phyloP scores from a whole-genome alignment of 179 eudicot species.

The Patellifolia procumbens region DNA sequence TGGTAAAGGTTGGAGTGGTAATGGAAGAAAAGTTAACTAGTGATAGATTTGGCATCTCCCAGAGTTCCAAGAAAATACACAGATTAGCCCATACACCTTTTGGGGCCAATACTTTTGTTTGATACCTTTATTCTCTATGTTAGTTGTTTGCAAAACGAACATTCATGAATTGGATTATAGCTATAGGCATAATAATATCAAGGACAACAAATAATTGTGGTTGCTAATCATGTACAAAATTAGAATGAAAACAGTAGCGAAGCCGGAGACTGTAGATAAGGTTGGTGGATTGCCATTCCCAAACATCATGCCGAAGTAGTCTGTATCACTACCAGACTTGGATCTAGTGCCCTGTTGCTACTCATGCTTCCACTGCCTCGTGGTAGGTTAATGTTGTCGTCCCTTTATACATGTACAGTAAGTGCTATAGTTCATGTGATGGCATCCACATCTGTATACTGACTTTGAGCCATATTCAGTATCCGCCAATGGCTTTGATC shows the following conservation, averaged over 20 bases:
- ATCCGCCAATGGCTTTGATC: too few species aligned
- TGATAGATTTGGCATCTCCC: conserved; percentile 7
- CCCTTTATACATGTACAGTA: conserved; percentile 10
- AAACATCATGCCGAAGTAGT: conserved; percentile 57
- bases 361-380: conserved; percentile 39
- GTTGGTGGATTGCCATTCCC: conserved; percentile 33
- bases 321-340: conserved; percentile 20
- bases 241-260: conserved; percentile 27
- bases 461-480: too few species aligned
- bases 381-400: conserved; percentile 28
- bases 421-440: not conserved
- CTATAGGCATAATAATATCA: conserved; percentile 20
- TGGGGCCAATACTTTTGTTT: not conserved
- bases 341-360: conserved; percentile 27
- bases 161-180: not conserved
- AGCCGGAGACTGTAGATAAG: conserved; percentile 20
- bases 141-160: not conserved
- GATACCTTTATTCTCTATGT: not conserved
- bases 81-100: not conserved
- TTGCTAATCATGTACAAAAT: conserved; percentile 36
- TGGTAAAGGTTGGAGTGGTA: too few species aligned
- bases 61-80: not conserved
- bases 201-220: conserved; percentile 28
- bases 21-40: not conserved
- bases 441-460: not conserved